These are phyloP conservation scores for Dryadomyces sulphureus DNA, from an alignment of 2,329 filamentous ascomycete genomes.

Conservation along the genomic window DNA sequence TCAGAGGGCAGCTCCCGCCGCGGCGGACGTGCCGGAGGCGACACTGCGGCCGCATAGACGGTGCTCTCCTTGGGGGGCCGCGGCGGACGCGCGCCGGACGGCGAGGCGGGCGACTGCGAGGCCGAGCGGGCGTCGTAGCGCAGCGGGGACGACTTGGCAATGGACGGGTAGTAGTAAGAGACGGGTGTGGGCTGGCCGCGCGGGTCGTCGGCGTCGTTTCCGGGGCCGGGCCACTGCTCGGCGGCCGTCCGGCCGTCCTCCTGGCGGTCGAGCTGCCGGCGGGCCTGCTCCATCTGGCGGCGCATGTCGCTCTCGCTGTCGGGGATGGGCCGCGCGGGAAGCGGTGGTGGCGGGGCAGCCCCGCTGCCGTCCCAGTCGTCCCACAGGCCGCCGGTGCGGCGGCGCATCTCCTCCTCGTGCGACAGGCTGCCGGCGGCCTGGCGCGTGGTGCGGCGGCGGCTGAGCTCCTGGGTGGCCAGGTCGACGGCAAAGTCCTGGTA, in stretches of 20 bases:
- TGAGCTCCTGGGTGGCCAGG: constrained; percentile 58
- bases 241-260: constrained; percentile 10
- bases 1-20: constrained; percentile 1
- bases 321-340: not conserved
- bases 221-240: too few species aligned
- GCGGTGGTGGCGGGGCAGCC: not conserved
- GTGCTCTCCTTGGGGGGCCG: constrained; percentile 23
- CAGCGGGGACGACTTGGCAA: constrained; percentile 34
- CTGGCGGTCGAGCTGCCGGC: constrained; percentile 28
- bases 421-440: constrained; percentile 38
- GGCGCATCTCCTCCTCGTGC: constrained; percentile 38
- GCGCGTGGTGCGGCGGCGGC: constrained; percentile 41
- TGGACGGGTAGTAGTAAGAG: constrained; percentile 41
- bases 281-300: constrained; percentile 37
- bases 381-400: constrained; percentile 31
- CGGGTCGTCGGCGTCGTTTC: constrained; percentile 13
- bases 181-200: constrained; percentile 8
- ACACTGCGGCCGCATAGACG: too few species aligned
- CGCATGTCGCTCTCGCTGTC: constrained; percentile 18
- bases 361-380: constrained; percentile 21
- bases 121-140: constrained; percentile 26
- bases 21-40: constrained; percentile 1
- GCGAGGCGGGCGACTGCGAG: constrained; percentile 11
- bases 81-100: constrained; percentile 11
- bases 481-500: constrained; percentile 64